Evolutionary conservation across 1,284 basidiomycete genomes (phyloP), one percentile per base, ranked within the genome.

Genomic region (Exobasidium cylindrosporum): DNA sequence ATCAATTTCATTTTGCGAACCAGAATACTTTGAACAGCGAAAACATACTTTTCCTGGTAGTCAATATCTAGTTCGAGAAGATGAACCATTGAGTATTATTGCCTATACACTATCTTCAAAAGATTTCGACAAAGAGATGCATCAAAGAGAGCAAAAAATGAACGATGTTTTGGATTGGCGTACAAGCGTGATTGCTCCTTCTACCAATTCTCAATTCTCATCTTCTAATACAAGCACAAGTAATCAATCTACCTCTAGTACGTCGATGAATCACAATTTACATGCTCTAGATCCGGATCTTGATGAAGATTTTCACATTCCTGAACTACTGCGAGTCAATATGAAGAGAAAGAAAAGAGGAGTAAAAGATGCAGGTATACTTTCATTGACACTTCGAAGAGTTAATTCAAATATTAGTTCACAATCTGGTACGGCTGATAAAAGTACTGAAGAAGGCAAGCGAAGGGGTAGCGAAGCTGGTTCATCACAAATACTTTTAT

Each of bases 81-180:
- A 73, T 44, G 74, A 76, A 57, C 74, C 74, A 4, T 62, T 76
- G 32, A 73, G 70, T 11, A 72, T 76, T 64, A 64, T 76, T 47
- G 73, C 73, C 0, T 76, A 68, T 40, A 73, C 72, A 11, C 67
- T 76, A 49, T 73, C 68, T 54, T 74, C 67, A n/a, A 63, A 65
- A 24, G 72, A 73, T 58, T 73, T 73, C 43, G 57, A 67, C 23
- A 35, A 60, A 28, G 73, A 73, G 54, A 57, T 74, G 46, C 63
- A 64, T 11, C 60, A 58, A 43, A 44, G 24, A 61, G 62, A 26
- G 10, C 28, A 45, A 14, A 53, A 52, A 26, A 60, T 66, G 10
- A 55, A 61, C 35, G 59, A 70, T 30, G 70, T 74, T 23, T 63
- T 68, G 43, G 54, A 68, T 10, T 74, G 72, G 72, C 62, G 72